Conservation (phyloP, 1,139 yeast genomes). For the Candida smagusa region DNA sequence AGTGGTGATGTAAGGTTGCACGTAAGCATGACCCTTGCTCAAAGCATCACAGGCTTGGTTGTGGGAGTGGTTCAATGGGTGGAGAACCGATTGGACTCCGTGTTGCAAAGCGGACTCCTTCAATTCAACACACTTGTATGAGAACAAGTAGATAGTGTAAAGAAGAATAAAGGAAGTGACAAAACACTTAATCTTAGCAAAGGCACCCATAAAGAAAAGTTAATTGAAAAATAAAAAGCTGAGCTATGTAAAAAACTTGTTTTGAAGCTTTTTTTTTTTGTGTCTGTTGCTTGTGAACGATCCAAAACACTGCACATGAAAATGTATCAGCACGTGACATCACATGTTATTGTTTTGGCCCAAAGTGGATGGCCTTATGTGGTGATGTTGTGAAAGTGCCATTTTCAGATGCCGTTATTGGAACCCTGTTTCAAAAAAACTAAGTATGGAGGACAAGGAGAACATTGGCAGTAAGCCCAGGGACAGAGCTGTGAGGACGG, state of each 20-base stretch:
- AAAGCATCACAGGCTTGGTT: constrained; percentile 35
- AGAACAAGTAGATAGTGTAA: constrained; percentile 37
- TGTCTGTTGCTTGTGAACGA: background rate
- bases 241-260: background rate
- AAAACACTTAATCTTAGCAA: constrained; percentile 24
- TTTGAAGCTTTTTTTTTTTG: background rate
- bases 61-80: constrained; percentile 39
- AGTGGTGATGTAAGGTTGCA: constrained; percentile 30
- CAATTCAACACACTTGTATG: constrained; percentile 40
- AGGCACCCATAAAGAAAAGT: constrained; percentile 12
- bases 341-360: constrained; percentile 1
- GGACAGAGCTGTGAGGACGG: constrained; percentile 6
- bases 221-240: background rate
- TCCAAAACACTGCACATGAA: background rate
- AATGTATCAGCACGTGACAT: constrained; percentile 1
- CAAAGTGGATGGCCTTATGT: background rate
- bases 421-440: no score
- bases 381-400: background rate
- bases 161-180: constrained; percentile 28
- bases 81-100: constrained; percentile 28
- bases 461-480: constrained; percentile 1
- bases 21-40: constrained; percentile 25
- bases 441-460: constrained; percentile 9
- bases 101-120: constrained; percentile 30
- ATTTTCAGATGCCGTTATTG: no score